Evolutionary conservation across 116 monocot species (phyloP).

Genomic region (Trichopus zeylanicus): DNA sequence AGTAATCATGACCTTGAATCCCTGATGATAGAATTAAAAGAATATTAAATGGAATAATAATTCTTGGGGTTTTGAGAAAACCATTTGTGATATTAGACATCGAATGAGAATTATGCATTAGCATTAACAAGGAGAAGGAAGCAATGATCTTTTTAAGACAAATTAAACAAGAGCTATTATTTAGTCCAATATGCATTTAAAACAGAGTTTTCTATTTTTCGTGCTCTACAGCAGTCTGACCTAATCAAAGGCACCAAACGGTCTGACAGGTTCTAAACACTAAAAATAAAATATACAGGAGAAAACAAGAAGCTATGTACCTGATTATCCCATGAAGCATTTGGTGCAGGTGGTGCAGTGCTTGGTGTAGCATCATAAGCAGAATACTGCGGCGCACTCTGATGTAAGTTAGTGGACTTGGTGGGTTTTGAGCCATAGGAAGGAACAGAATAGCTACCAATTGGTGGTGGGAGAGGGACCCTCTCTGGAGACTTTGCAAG

Average conservation of each 20-base stretch:
- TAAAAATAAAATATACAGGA: too few relatives aligned
- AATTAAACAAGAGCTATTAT: too few relatives aligned
- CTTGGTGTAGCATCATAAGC: constrained; percentile 12
- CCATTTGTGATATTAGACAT: too few relatives aligned
- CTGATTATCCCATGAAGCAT: constrained; percentile 33
- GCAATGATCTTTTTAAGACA: too few relatives aligned
- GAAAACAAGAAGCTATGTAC: constrained; percentile 12
- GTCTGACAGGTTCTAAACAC: too few relatives aligned
- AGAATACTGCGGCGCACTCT: constrained; percentile 25
- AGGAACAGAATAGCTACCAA: constrained; percentile 27
- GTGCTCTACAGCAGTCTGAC: too few relatives aligned
- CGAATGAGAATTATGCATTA: too few relatives aligned
- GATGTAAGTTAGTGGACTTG: constrained; percentile 13
- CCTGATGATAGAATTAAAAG: background rate
- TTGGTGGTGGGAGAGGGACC: constrained; percentile 54
- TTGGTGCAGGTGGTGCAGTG: constrained; percentile 19
- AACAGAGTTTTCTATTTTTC: too few relatives aligned
- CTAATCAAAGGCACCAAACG: too few relatives aligned
- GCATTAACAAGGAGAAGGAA: too few relatives aligned
- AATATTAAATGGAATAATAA: too few relatives aligned
- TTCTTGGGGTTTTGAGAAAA: background rate
- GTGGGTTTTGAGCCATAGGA: constrained; percentile 15
- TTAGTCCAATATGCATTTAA: too few relatives aligned
- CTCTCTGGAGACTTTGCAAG: constrained; percentile 43
- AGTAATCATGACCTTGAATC: background rate